Percentiles rank a stretch among this genome's conserved stretches.
phyloP scores from a whole-genome alignment of 306 rosid genomes.

The Oxytropis ochrocephala region DNA sequence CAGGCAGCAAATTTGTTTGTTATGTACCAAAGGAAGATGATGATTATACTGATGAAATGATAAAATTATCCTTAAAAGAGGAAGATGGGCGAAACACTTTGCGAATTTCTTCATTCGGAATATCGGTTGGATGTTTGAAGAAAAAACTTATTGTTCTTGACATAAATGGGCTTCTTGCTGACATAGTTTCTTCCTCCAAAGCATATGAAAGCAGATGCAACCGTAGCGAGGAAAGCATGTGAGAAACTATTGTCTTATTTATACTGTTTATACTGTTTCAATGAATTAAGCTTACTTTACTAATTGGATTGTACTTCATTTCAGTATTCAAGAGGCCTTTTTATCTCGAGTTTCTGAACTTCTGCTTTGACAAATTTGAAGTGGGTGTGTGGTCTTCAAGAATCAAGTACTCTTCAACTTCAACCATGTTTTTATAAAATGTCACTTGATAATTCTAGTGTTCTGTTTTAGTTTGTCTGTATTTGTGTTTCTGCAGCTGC shows the following conservation, averaged over 20 bases:
- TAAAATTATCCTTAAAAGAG: conserved; percentile 11
- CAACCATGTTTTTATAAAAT: conserved; percentile 14
- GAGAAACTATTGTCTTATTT: conserved; percentile 19
- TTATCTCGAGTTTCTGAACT: conserved; percentile 61
- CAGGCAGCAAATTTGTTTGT: conserved; percentile 8
- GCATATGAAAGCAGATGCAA: conserved; percentile 44
- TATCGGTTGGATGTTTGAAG: conserved; percentile 23
- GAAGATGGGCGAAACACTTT: conserved; percentile 15
- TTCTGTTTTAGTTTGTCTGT: too few relatives aligned
- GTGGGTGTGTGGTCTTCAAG: conserved; percentile 92
- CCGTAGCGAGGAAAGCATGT: conserved; percentile 47
- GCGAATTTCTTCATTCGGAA: conserved; percentile 28
- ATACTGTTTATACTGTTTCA: background rate
- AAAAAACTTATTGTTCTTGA: conserved; percentile 83
- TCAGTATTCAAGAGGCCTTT: conserved; percentile 86
- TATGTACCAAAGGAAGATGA: conserved; percentile 25
- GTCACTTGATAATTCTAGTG: too few relatives aligned
- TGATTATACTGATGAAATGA: background rate
- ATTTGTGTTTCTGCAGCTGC: too few relatives aligned
- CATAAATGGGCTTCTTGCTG: conserved; percentile 72
- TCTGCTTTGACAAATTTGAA: conserved; percentile 88
- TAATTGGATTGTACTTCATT: conserved; percentile 24
- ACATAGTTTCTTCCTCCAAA: conserved; percentile 58
- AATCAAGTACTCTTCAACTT: conserved; percentile 45
- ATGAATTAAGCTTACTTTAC: background rate